Percentiles rank a stretch among this genome's conserved stretches.
Conservation (phyloP, 1,284 basidiomycete genomes). For the Cutaneotrichosporon arboriforme region DNA sequence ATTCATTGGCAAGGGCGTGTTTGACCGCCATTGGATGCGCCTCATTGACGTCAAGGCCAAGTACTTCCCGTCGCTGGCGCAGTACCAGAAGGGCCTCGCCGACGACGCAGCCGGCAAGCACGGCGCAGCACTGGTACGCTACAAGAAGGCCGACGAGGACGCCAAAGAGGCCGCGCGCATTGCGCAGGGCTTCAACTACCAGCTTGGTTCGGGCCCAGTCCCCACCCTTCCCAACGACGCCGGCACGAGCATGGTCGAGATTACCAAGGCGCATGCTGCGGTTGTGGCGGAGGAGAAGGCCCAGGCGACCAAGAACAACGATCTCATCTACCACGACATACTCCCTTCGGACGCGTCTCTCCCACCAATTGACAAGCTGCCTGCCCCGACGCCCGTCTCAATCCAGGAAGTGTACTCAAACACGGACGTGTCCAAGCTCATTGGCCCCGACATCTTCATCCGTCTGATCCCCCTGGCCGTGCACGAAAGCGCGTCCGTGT, state of each 20-base stretch:
- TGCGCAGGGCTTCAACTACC: conserved; percentile 65
- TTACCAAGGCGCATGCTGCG: conserved; percentile 75
- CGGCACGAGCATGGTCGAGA: conserved; percentile 67
- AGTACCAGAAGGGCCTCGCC: conserved; percentile 77
- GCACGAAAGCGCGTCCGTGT: conserved; percentile 91
- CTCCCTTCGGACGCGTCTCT: conserved; percentile 75
- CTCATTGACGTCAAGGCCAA: conserved; percentile 74
- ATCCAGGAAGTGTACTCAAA: conserved; percentile 92
- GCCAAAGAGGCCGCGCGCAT: conserved; percentile 78
- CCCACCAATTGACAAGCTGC: conserved; percentile 70
- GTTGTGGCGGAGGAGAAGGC: conserved; percentile 69
- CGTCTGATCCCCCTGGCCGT: conserved; percentile 87
- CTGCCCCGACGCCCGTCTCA: conserved; percentile 71
- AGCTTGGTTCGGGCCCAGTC: conserved; percentile 65
- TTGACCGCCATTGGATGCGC: conserved; percentile 87
- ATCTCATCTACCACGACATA: conserved; percentile 96
- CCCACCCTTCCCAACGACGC: conserved; percentile 86
- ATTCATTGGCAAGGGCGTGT: conserved; percentile 89
- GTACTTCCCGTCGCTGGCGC: conserved; percentile 77
- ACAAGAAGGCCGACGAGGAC: conserved; percentile 68
- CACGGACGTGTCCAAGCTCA: conserved; percentile 88
- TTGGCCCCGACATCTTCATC: conserved; percentile 86
- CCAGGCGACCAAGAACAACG: conserved; percentile 83
- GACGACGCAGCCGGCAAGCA: conserved; percentile 74
- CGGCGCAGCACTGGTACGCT: conserved; percentile 77